These are phyloP conservation scores for Cercophora scortea DNA, from an alignment of 495 filamentous ascomycete species.

Conservation along the genomic window DNA sequence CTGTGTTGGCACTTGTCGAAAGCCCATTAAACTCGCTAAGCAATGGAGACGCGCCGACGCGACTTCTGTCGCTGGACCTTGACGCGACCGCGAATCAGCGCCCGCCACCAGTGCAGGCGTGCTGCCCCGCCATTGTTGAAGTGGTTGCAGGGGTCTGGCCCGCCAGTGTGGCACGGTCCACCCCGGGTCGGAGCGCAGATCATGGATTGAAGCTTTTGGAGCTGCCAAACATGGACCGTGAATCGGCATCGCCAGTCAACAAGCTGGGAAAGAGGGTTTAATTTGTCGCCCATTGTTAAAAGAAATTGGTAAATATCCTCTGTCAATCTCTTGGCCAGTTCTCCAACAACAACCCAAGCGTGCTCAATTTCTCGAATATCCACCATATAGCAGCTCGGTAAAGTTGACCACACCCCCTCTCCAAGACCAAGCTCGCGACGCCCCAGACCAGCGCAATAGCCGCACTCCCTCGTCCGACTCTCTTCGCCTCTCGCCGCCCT, in stretches of 20 bases:
- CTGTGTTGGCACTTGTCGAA: neutral
- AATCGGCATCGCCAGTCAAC: no score
- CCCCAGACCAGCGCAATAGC: neutral
- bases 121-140: neutral
- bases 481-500: neutral
- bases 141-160: neutral
- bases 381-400: no score
- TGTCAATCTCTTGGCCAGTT: no score
- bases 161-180: neutral
- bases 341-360: no score
- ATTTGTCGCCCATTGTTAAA: no score
- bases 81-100: neutral
- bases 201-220: neutral
- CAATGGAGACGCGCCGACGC: conserved; percentile 6
- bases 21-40: conserved; percentile 5
- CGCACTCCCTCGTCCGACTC: neutral
- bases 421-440: neutral
- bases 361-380: no score
- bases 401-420: no score
- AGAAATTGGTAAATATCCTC: no score
- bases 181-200: neutral
- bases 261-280: no score
- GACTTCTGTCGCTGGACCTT: neutral
- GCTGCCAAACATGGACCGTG: neutral
- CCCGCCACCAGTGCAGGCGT: neutral